A percentile compares a stretch with the other conserved stretches of the same genome.
phyloP scores from a whole-genome alignment of 2,329 filamentous ascomycete genomes.

The Sporothrix pseudoabietina region DNA sequence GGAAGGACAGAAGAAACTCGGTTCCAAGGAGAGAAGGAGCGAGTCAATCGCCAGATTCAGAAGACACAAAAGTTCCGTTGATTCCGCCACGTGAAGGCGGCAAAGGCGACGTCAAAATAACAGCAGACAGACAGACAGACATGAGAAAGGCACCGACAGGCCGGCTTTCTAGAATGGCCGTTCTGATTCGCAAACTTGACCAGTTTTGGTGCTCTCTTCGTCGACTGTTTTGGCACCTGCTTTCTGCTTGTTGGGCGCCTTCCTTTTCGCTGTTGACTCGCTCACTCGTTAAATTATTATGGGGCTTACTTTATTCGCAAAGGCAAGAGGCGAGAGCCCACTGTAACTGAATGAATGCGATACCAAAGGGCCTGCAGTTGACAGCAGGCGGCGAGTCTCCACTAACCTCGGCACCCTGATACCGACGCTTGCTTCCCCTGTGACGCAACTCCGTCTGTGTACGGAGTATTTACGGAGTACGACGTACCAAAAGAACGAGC shows the following conservation, averaged over 20 bases:
- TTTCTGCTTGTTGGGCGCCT: not conserved
- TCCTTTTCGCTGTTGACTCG: not conserved
- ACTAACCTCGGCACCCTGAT: slow-evolving; percentile 24
- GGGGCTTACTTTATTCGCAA: not conserved
- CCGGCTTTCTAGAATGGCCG: not conserved
- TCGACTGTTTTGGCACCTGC: not conserved
- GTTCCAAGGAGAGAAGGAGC: not conserved
- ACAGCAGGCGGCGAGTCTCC: not conserved
- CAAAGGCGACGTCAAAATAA: not conserved
- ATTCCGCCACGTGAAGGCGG: not conserved
- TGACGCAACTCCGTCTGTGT: not conserved
- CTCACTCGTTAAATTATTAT: not conserved
- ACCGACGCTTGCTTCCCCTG: not conserved
- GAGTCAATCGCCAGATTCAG: not conserved
- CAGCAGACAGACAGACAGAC: not conserved
- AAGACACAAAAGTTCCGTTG: not conserved
- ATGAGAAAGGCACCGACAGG: not conserved
- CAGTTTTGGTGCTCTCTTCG: slow-evolving; percentile 2
- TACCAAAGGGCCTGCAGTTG: not conserved
- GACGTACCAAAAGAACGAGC: not conserved
- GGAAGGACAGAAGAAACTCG: slow-evolving; percentile 5
- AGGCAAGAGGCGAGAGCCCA: not conserved
- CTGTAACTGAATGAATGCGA: not conserved
- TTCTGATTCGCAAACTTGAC: slow-evolving; percentile 3
- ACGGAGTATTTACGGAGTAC: too few species aligned